Conservation (phyloP, 306 rosid genomes). For the Delonix regia region DNA sequence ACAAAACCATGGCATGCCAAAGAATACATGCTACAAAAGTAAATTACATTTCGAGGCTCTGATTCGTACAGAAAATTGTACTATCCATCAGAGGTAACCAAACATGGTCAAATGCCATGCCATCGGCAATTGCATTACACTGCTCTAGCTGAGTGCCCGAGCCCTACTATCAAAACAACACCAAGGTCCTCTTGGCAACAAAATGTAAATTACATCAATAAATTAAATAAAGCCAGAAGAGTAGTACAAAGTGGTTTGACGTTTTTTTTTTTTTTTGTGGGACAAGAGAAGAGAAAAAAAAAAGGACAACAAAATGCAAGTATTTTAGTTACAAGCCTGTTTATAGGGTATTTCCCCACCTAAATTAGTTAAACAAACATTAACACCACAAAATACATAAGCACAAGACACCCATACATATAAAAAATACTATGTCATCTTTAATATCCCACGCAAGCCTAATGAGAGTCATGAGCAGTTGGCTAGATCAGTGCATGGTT, state of each 20-base stretch:
- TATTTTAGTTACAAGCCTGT: slow-evolving; percentile 81
- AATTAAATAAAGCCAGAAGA: slow-evolving; percentile 43
- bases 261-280: neutral
- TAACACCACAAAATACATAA: slow-evolving; percentile 64
- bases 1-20: neutral
- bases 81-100: neutral
- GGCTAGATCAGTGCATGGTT: slow-evolving; percentile 58
- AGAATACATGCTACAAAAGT: neutral
- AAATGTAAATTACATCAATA: slow-evolving; percentile 51
- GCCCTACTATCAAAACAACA: slow-evolving; percentile 3
- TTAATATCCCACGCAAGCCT: slow-evolving; percentile 90
- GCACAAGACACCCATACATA: slow-evolving; percentile 65
- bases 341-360: slow-evolving; percentile 67
- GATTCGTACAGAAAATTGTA: neutral
- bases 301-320: slow-evolving; percentile 48
- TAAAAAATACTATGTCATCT: slow-evolving; percentile 52
- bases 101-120: neutral
- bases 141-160: slow-evolving; percentile 9
- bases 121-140: slow-evolving; percentile 6
- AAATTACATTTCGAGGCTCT: neutral
- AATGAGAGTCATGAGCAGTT: slow-evolving; percentile 62
- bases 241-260: slow-evolving; percentile 40
- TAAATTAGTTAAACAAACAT: slow-evolving; percentile 69
- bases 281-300: no score
- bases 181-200: slow-evolving; percentile 28